Conservation (phyloP, 2,329 filamentous ascomycete species). For the Colletotrichum melonis region DNA sequence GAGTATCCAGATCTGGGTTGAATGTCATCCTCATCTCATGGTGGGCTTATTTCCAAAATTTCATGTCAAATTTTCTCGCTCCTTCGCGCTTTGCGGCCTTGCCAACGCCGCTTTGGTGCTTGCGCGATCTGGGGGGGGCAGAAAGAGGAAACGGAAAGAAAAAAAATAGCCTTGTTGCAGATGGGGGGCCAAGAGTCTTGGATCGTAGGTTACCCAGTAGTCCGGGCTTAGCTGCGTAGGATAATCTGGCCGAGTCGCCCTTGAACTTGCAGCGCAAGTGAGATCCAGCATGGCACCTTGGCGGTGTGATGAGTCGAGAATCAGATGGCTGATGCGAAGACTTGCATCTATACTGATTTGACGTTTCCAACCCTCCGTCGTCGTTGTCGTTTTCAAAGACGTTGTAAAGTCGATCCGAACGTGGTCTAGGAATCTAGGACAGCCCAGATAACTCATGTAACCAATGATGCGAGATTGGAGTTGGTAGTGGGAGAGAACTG, state of each 20-base stretch:
- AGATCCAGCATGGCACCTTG: slow-evolving; percentile 29
- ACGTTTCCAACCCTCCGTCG: background rate
- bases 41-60: slow-evolving; percentile 20
- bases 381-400: background rate
- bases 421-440: background rate
- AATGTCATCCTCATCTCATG: slow-evolving; percentile 16
- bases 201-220: slow-evolving; percentile 5
- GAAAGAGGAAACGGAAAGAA: slow-evolving; percentile 14
- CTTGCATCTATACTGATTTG: background rate
- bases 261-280: slow-evolving; percentile 22
- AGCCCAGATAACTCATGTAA: background rate
- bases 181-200: slow-evolving; percentile 34
- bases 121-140: slow-evolving; percentile 5
- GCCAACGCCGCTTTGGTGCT: slow-evolving; percentile 6
- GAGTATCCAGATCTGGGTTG: slow-evolving; percentile 24
- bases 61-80: slow-evolving; percentile 1
- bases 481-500: background rate
- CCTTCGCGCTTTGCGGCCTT: background rate
- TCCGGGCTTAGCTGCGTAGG: slow-evolving; percentile 13
- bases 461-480: background rate
- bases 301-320: slow-evolving; percentile 30
- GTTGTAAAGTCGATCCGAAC: background rate
- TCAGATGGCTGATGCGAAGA: background rate
- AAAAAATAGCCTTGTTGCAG: background rate
- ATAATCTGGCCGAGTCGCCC: slow-evolving; percentile 29